Percentiles rank a stretch among this genome's conserved stretches.
phyloP scores from a whole-genome alignment of 2,329 filamentous ascomycete species.

The Tolypocladium sp. region DNA sequence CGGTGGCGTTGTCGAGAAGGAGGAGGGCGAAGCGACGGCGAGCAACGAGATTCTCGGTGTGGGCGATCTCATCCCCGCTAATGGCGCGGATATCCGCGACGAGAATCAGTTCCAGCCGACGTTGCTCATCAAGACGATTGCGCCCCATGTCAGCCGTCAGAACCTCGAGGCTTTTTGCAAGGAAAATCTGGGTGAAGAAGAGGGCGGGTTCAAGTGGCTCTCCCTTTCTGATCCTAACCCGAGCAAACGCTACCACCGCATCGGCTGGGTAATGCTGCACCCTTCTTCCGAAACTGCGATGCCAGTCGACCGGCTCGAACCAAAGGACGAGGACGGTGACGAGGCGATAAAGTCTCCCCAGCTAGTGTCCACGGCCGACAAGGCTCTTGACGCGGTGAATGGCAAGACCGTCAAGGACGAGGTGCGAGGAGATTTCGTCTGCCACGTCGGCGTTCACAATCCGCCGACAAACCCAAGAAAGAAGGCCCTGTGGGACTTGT shows the following conservation, averaged over 20 bases:
- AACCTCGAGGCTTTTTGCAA: constrained; percentile 94
- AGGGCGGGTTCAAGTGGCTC: constrained; percentile 91
- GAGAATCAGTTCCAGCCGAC: constrained; percentile 85
- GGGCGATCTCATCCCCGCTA: constrained; percentile 76
- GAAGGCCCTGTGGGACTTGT: constrained; percentile 94
- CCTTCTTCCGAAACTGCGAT: constrained; percentile 59
- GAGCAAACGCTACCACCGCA: constrained; percentile 91
- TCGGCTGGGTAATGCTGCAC: constrained; percentile 97
- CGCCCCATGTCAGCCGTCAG: constrained; percentile 85
- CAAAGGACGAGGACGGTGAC: constrained; percentile 58
- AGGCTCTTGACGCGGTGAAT: constrained; percentile 88
- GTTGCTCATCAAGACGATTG: constrained; percentile 94
- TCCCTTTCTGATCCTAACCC: constrained; percentile 96
- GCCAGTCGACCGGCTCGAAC: constrained; percentile 62
- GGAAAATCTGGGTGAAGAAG: constrained; percentile 82
- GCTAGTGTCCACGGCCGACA: constrained; percentile 60
- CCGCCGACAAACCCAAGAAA: constrained; percentile 79
- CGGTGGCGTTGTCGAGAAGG: constrained; percentile 81
- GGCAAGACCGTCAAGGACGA: constrained; percentile 96
- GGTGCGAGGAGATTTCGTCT: constrained; percentile 88
- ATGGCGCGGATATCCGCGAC: constrained; percentile 79
- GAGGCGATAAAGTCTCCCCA: constrained; percentile 44
- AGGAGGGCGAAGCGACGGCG: constrained; percentile 88
- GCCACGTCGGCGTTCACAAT: constrained; percentile 92
- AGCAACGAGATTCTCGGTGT: constrained; percentile 89